A percentile compares a stretch with the other conserved stretches of the same genome.
These are phyloP conservation scores for Trichaptum fuscoviolaceum DNA, from an alignment of 768 basidiomycete species.

Conservation along the genomic window DNA sequence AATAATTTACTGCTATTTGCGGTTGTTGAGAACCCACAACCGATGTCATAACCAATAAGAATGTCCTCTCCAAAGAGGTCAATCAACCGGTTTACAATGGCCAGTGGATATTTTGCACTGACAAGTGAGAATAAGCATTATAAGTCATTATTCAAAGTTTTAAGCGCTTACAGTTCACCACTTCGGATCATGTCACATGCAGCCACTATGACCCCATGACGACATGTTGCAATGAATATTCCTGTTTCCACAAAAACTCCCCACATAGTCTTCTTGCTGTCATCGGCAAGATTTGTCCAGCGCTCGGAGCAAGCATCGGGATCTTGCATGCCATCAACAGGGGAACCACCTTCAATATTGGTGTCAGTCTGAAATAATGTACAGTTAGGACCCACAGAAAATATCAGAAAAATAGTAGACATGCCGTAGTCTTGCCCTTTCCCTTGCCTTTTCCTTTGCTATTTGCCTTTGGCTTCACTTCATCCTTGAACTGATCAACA, in stretches of 20 bases:
- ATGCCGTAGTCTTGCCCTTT: not conserved
- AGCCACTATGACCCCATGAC: slow-evolving; percentile 17
- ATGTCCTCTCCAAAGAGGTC: slow-evolving; percentile 16
- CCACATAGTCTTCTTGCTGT: slow-evolving; percentile 18
- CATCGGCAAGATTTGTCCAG: slow-evolving; percentile 15
- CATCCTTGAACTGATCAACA: slow-evolving; percentile 19
- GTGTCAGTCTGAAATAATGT: not conserved
- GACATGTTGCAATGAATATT: slow-evolving; percentile 17
- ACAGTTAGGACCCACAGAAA: too few species aligned
- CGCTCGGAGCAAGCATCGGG: slow-evolving; percentile 11
- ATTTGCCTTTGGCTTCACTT: slow-evolving; percentile 11
- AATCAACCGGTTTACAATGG: slow-evolving; percentile 14
- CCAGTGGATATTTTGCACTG: slow-evolving; percentile 20
- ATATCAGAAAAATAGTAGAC: too few species aligned
- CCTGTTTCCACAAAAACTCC: slow-evolving; percentile 17
- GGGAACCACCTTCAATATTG: not conserved
- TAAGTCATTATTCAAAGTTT: not conserved
- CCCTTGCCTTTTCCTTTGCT: not conserved
- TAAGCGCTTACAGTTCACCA: slow-evolving; percentile 21
- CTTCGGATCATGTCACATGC: slow-evolving; percentile 22
- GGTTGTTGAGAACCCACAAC: slow-evolving; percentile 19
- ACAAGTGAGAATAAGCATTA: not conserved
- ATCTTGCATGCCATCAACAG: not conserved
- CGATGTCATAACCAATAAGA: slow-evolving; percentile 23
- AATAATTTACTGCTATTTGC: slow-evolving; percentile 12